Conservation (phyloP, 1,284 basidiomycete genomes). For the Trametes hirsuta region DNA sequence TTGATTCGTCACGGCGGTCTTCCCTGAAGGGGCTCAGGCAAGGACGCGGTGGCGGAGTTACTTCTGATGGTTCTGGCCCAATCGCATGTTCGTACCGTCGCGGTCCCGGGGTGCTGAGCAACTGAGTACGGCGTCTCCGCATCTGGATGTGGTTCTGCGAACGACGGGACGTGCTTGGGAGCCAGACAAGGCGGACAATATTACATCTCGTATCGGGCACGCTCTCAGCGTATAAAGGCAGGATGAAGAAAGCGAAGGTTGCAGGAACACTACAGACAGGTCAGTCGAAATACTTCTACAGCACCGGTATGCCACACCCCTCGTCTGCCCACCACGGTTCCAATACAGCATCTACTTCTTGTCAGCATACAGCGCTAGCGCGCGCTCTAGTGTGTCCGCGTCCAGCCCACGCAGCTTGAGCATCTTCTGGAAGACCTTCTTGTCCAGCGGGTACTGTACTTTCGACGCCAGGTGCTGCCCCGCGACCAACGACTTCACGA, state of each 20-base stretch:
- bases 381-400: constrained; percentile 52
- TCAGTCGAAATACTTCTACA: constrained; percentile 13
- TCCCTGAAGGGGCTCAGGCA: no score
- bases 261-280: constrained; percentile 10
- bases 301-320: constrained; percentile 10
- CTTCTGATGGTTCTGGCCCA: background rate
- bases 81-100: background rate
- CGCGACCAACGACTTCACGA: constrained; percentile 76
- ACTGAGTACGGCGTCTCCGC: no score
- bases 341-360: constrained; percentile 8
- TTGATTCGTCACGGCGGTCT: constrained; percentile 13
- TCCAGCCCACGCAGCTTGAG: constrained; percentile 70
- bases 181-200: no score
- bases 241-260: background rate
- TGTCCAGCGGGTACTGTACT: constrained; percentile 70
- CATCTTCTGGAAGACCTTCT: constrained; percentile 75
- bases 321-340: background rate
- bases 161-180: no score
- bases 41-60: no score
- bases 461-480: constrained; percentile 81
- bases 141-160: no score
- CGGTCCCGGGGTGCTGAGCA: no score
- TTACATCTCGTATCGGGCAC: no score
- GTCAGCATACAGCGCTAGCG: constrained; percentile 40
- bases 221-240: no score